These are phyloP conservation scores for Saccharomycopsis synnaedendra DNA, from an alignment of 805 yeast genomes.

Conservation along the genomic window DNA sequence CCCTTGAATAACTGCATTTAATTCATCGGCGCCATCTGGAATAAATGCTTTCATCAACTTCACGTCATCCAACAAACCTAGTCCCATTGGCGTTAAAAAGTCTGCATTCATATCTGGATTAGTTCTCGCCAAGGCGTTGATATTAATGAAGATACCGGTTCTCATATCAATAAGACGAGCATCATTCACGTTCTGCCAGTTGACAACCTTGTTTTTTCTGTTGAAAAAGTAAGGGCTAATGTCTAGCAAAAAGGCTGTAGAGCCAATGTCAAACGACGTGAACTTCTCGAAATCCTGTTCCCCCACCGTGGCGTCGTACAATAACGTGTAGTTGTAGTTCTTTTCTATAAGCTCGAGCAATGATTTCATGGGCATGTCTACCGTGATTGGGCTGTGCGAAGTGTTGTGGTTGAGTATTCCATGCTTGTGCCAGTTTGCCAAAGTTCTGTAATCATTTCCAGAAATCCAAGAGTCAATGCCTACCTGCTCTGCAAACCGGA, in stretches of 20 bases:
- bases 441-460: not conserved
- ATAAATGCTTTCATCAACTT: not conserved
- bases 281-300: not conserved
- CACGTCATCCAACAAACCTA: not conserved
- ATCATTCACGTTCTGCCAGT: conserved; percentile 25
- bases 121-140: conserved; percentile 26
- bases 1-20: not conserved
- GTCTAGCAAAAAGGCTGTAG: not conserved
- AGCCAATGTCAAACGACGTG: not conserved
- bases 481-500: not conserved
- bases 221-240: conserved; percentile 1
- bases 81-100: not conserved
- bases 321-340: not conserved
- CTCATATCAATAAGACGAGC: conserved; percentile 37
- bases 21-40: not conserved
- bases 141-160: conserved; percentile 38
- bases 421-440: not conserved
- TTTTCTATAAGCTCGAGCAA: not conserved
- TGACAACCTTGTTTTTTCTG: not conserved
- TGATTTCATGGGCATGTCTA: not conserved
- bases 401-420: not conserved
- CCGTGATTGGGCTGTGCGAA: not conserved
- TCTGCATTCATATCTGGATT: not conserved
- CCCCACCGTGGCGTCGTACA: not conserved
- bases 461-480: conserved; percentile 3